Evolutionary conservation across 2,329 filamentous ascomycete genomes (phyloP), one percentile per base, ranked within the genome.

Genomic region (Xylariaceae sp.): DNA sequence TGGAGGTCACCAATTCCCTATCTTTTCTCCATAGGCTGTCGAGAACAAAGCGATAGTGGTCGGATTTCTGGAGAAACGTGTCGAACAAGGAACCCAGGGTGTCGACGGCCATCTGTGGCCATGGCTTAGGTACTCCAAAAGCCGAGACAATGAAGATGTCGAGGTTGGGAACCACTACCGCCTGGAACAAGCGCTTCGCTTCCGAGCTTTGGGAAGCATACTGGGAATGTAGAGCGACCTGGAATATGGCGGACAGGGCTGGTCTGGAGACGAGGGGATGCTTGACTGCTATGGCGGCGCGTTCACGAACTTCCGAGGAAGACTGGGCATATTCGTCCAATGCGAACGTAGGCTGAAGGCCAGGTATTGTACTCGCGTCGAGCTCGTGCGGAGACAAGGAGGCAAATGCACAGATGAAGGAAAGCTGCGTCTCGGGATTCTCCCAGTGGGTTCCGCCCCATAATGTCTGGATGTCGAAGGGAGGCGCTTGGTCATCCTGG

Each of bases 11-110:
- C 87, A 90, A 97, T 17, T 86, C 80, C 58, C 85, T 88, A 65
- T 97, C 90, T 64, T 94, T 90, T 58, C 87, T 85, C 91, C 92
- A 97, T 6, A 96, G 73, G 51, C 90, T 91, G 64, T 96, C 86
- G 49, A 99, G 80, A 12, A 96, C 92, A 55, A 96, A 95, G 57
- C 91, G 85, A 66, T 89, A 87, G 48, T 91, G 82, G 5, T 85
- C 78, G 11, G 90, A 83, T 48, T 84, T 81, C 67, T 91, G 91
- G 27, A 96, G 76, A 65, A 95, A 96, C 11, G 87, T 87, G 45
- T 89, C 85, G 60, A 96, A 92, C 1, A 92, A 74, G 12, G 87
- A 87, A 52, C 82, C 85, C 27, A 91, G 70, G 0, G 88, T 90
- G 48, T 91, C 87, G 32, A 84, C 80, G 22, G 89, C 87, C 68